These are phyloP conservation scores for Rehmannia glutinosa DNA, from an alignment of 257 asterid genomes.

Conservation along the genomic window DNA sequence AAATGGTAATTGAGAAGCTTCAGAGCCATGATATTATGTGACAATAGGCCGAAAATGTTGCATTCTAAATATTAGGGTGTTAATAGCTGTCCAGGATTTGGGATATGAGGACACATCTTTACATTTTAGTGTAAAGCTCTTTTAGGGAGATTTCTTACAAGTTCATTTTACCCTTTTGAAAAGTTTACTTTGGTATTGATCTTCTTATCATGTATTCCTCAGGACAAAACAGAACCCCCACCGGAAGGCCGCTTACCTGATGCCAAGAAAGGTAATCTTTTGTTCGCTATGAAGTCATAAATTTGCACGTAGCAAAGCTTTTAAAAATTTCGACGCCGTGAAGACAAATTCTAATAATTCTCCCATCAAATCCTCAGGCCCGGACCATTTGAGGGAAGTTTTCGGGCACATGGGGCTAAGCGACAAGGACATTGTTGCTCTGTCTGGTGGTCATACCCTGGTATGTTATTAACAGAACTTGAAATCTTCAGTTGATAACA, in stretches of 20 bases:
- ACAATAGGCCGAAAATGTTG: too few relatives aligned
- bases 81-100: too few relatives aligned
- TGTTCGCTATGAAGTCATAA: not conserved
- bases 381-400: conserved; percentile 50
- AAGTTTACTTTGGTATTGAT: not conserved
- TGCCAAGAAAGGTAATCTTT: conserved; percentile 39
- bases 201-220: not conserved
- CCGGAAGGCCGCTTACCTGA: conserved; percentile 56
- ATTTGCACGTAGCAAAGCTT: not conserved
- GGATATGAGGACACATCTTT: too few relatives aligned
- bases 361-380: conserved; percentile 25
- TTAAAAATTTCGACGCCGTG: not conserved
- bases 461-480: conserved; percentile 16
- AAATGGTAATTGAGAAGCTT: too few relatives aligned
- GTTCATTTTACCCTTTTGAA: not conserved
- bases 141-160: too few relatives aligned
- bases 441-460: conserved; percentile 55
- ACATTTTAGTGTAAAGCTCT: too few relatives aligned
- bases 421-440: conserved; percentile 48
- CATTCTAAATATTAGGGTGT: too few relatives aligned
- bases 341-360: not conserved
- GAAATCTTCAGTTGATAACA: not conserved
- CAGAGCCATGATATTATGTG: too few relatives aligned
- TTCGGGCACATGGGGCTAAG: conserved; percentile 48
- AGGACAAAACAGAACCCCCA: conserved; percentile 54